These are phyloP conservation scores for Paramyrothecium sp. DNA, from an alignment of 2,329 filamentous ascomycete genomes.

Conservation along the genomic window DNA sequence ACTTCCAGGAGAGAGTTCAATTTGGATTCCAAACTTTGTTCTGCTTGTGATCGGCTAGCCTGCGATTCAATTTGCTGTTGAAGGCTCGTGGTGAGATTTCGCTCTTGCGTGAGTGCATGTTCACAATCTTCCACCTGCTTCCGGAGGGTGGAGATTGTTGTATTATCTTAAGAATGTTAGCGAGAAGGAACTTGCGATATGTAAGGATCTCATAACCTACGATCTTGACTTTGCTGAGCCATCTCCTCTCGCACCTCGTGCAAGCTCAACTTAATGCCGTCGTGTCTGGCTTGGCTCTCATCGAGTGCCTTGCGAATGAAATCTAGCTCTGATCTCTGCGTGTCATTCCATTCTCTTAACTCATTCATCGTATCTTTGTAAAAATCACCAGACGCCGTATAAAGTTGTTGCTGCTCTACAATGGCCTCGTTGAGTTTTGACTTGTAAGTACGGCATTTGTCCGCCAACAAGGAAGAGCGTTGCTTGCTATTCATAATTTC, in stretches of 20 bases:
- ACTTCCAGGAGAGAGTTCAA: neutral
- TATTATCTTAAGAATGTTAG: slow-evolving; percentile 18
- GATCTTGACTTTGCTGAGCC: slow-evolving; percentile 17
- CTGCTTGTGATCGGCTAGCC: neutral
- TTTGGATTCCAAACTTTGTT: neutral
- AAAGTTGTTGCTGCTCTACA: slow-evolving; percentile 45
- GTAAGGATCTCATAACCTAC: slow-evolving; percentile 12
- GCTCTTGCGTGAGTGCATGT: slow-evolving; percentile 4
- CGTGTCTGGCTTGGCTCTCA: slow-evolving; percentile 25
- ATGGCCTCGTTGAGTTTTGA: slow-evolving; percentile 43
- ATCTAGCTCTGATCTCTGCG: slow-evolving; percentile 11
- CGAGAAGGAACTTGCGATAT: neutral
- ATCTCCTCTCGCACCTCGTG: slow-evolving; percentile 20
- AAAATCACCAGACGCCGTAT: slow-evolving; percentile 26
- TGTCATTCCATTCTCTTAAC: slow-evolving; percentile 27
- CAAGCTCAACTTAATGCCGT: slow-evolving; percentile 29
- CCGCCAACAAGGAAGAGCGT: slow-evolving; percentile 17
- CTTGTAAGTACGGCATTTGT: slow-evolving; percentile 32
- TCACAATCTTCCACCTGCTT: slow-evolving; percentile 16
- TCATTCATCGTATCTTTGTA: slow-evolving; percentile 31
- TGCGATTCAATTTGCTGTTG: slow-evolving; percentile 10
- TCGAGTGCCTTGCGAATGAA: slow-evolving; percentile 20
- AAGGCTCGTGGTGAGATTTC: slow-evolving; percentile 6
- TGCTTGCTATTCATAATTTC: slow-evolving; percentile 21
- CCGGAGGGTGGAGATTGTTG: slow-evolving; percentile 18